These are phyloP conservation scores for Grosmannia serpens DNA, from an alignment of 2,329 filamentous ascomycete genomes.

Conservation along the genomic window DNA sequence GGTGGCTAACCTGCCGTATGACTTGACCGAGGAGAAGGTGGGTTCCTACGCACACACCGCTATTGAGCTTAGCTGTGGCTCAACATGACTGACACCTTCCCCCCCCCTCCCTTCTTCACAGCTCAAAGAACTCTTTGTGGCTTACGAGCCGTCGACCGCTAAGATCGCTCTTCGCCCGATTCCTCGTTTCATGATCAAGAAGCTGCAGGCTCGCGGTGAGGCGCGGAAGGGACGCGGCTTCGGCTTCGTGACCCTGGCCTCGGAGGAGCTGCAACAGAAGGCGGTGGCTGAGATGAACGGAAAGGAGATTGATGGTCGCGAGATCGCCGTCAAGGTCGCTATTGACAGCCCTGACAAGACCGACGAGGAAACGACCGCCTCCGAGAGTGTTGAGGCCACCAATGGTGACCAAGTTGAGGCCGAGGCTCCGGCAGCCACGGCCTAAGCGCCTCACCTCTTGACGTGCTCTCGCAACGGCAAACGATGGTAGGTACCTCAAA, in stretches of 20 bases:
- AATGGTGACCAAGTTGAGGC: constrained; percentile 30
- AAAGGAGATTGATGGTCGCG: constrained; percentile 96
- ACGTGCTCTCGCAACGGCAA: background rate
- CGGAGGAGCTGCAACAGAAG: constrained; percentile 95
- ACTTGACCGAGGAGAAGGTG: constrained; percentile 95
- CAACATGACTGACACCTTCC: background rate
- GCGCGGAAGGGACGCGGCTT: constrained; percentile 98
- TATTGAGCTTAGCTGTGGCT: background rate
- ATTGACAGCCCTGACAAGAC: constrained; percentile 98
- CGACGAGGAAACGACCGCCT: constrained; percentile 65
- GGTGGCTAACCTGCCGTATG: constrained; percentile 98
- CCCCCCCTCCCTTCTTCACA: constrained; percentile 26
- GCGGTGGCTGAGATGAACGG: constrained; percentile 97
- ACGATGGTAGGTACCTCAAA: constrained; percentile 3
- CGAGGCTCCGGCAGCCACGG: constrained; percentile 17
- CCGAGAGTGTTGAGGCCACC: constrained; percentile 24
- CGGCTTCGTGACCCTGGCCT: constrained; percentile 91
- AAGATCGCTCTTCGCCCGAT: constrained; percentile 99
- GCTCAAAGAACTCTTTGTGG: constrained; percentile 95
- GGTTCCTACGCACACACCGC: constrained; percentile 14
- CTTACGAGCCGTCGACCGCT: constrained; percentile 83
- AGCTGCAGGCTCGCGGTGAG: constrained; percentile 95
- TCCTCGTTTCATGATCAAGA: constrained; percentile 99
- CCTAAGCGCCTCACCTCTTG: constrained; percentile 14
- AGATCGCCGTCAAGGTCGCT: constrained; percentile 99